Evolutionary conservation across 495 filamentous ascomycete species (phyloP).

Genomic region (Aspergillus affinis): DNA sequence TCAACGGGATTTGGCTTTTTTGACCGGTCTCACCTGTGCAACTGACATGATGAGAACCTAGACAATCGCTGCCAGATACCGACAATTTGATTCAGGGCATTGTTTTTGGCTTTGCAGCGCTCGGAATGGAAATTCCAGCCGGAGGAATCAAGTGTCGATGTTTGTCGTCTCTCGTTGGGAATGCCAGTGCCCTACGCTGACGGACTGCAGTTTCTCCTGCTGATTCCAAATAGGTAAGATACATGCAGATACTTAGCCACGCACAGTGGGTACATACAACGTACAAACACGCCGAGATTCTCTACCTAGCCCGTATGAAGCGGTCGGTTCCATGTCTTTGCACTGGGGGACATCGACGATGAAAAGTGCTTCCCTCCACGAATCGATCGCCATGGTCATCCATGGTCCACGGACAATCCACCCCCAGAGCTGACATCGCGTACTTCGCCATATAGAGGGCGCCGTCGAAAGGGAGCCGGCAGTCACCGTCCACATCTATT

Average conservation of each 20-base stretch:
- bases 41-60: neutral
- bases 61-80: neutral
- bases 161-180: neutral
- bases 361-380: neutral
- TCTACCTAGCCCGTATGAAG: neutral
- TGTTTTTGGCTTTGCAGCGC: neutral
- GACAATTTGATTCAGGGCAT: neutral
- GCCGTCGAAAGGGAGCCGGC: neutral
- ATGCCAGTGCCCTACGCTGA: neutral
- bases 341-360: neutral
- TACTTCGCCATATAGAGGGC: neutral
- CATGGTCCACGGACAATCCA: no score
- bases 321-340: neutral
- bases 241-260: neutral
- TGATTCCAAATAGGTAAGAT: neutral
- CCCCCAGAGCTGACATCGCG: neutral
- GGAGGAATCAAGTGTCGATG: neutral
- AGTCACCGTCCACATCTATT: neutral
- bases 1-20: neutral
- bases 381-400: neutral
- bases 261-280: no score
- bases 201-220: neutral
- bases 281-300: neutral
- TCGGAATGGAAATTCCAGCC: neutral
- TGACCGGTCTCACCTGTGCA: neutral